Percentiles rank a stretch among this genome's conserved stretches.
These are phyloP conservation scores for Solanum piurae DNA, from an alignment of 257 asterid genomes.

Conservation along the genomic window DNA sequence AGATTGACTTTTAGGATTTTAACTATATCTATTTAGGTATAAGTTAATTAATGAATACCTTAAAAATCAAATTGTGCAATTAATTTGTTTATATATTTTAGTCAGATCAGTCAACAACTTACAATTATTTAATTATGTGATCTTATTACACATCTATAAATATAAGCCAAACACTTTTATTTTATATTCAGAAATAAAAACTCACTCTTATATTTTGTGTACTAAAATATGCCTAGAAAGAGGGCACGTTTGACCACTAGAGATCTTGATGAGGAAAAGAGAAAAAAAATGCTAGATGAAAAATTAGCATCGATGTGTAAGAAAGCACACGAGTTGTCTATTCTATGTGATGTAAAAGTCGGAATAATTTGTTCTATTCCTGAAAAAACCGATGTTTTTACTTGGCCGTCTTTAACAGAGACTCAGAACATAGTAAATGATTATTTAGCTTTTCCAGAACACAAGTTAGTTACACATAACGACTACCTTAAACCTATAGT, in stretches of 20 bases:
- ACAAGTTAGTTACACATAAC: slow-evolving; percentile 21
- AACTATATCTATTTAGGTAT: background rate
- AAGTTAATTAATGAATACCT: background rate
- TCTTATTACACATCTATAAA: background rate
- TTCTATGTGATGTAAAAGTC: slow-evolving; percentile 22
- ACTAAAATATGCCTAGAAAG: slow-evolving; percentile 15
- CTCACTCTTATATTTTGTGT: background rate
- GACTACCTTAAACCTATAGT: background rate
- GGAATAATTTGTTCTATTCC: slow-evolving; percentile 10
- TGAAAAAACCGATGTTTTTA: background rate
- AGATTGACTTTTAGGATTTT: background rate
- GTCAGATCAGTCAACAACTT: background rate
- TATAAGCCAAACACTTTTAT: background rate
- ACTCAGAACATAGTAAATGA: slow-evolving; percentile 3
- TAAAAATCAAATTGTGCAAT: background rate
- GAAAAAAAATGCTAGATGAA: slow-evolving; percentile 15
- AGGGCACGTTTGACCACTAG: background rate
- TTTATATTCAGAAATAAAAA: background rate
- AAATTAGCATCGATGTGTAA: slow-evolving; percentile 17
- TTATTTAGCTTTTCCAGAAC: slow-evolving; percentile 12
- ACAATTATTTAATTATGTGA: background rate
- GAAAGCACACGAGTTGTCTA: slow-evolving; percentile 27
- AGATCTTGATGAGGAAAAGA: slow-evolving; percentile 9
- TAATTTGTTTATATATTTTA: background rate
- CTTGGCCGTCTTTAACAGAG: slow-evolving; percentile 21